These are phyloP conservation scores for Talaromyces sp. DNA, from an alignment of 2,329 filamentous ascomycete species.

Conservation along the genomic window DNA sequence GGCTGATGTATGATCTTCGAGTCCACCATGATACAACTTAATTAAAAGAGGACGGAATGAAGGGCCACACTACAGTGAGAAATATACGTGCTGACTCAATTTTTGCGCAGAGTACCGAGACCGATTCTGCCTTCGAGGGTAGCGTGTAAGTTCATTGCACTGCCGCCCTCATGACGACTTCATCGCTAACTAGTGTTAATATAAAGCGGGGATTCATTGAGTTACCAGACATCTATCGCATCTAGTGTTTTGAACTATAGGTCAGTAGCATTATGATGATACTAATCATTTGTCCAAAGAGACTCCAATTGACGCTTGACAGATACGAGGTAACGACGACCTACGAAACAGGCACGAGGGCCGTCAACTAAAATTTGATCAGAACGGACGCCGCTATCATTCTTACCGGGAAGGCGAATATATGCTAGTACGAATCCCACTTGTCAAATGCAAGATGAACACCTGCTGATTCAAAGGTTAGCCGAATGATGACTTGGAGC, in stretches of 20 bases:
- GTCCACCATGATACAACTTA: not conserved
- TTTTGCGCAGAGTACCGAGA: not conserved
- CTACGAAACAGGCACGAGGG: not conserved
- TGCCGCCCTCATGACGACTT: not conserved
- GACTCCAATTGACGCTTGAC: not conserved
- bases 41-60: not conserved
- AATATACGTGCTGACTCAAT: not conserved
- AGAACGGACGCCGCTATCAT: slow-evolving; percentile 28
- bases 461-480: slow-evolving; percentile 14
- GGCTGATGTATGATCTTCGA: slow-evolving; percentile 12
- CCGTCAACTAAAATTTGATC: not conserved
- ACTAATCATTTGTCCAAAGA: not conserved
- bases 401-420: slow-evolving; percentile 26
- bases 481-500: slow-evolving; percentile 36
- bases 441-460: not conserved
- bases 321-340: slow-evolving; percentile 18
- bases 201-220: slow-evolving; percentile 12
- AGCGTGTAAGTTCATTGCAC: slow-evolving; percentile 1
- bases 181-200: not conserved
- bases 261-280: slow-evolving; percentile 3
- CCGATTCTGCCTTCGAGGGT: slow-evolving; percentile 3
- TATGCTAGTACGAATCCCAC: slow-evolving; percentile 20
- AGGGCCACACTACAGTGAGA: not conserved
- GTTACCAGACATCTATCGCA: slow-evolving; percentile 15
- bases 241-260: slow-evolving; percentile 19